A percentile compares a stretch with the other conserved stretches of the same genome.
These are phyloP conservation scores for Epichloe bromicola DNA, from an alignment of 2,329 filamentous ascomycete species.

Conservation along the genomic window DNA sequence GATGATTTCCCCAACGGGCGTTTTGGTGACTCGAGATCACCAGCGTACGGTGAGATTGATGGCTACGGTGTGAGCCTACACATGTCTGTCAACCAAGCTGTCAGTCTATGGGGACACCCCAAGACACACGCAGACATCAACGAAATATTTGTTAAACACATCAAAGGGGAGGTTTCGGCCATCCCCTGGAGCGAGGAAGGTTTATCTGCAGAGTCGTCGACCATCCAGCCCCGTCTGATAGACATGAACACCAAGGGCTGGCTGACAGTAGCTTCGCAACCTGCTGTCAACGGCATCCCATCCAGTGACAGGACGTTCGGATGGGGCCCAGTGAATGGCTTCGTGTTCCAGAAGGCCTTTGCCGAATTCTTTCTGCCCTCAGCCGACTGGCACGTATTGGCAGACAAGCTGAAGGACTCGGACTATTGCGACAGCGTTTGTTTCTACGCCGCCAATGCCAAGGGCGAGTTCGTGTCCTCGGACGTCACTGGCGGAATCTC, in stretches of 20 bases:
- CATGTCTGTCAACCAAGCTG: constrained; percentile 72
- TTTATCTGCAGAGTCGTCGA: constrained; percentile 68
- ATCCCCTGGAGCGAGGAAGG: constrained; percentile 93
- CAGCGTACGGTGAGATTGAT: constrained; percentile 91
- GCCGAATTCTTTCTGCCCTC: constrained; percentile 86
- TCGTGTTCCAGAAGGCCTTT: constrained; percentile 97
- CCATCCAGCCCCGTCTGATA: constrained; percentile 65
- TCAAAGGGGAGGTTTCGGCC: constrained; percentile 64
- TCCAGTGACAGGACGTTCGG: constrained; percentile 72
- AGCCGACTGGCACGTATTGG: constrained; percentile 56
- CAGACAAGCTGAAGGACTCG: constrained; percentile 44
- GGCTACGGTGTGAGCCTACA: constrained; percentile 96
- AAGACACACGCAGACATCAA: constrained; percentile 59
- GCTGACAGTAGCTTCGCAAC: constrained; percentile 95
- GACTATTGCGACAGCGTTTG: constrained; percentile 56
- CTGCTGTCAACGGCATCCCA: constrained; percentile 74
- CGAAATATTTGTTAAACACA: constrained; percentile 65
- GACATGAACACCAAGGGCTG: constrained; percentile 69
- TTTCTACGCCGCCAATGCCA: constrained; percentile 75
- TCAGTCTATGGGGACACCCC: constrained; percentile 75
- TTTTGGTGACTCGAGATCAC: constrained; percentile 86
- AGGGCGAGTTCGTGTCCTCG: constrained; percentile 66
- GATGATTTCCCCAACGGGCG: constrained; percentile 95
- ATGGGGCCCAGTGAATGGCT: constrained; percentile 86
- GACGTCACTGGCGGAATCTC: constrained; percentile 31